Conservation (phyloP, 1,139 yeast species). For the Blastobotrys arbuscula region DNA sequence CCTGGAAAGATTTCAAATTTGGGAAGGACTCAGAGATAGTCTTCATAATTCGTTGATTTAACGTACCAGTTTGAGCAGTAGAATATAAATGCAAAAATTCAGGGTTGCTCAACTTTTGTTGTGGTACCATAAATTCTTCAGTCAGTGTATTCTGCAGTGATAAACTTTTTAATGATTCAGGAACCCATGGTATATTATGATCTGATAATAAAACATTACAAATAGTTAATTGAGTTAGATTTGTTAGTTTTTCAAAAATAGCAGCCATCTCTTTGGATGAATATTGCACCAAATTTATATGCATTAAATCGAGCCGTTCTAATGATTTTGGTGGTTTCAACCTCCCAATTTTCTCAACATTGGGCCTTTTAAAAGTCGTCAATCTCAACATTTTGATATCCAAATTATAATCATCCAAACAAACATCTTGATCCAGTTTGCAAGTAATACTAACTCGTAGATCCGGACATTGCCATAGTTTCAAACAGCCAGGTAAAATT, state of each 20-base stretch:
- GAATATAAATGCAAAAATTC: conserved; percentile 8
- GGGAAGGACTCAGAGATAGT: conserved; percentile 4
- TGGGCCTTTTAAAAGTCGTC: not conserved
- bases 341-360: not conserved
- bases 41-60: not conserved
- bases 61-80: not conserved
- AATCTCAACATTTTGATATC: not conserved
- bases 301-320: conserved; percentile 2
- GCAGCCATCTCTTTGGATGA: not conserved
- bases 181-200: conserved; percentile 1
- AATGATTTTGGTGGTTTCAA: not conserved
- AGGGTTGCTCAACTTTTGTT: not conserved
- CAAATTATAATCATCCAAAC: not conserved
- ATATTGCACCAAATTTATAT: not conserved
- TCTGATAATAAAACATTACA: not conserved
- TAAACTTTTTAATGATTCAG: not conserved
- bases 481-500: not conserved
- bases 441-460: not conserved
- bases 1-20: not conserved
- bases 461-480: not conserved
- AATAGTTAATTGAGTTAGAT: not conserved
- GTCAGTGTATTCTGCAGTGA: conserved; percentile 6
- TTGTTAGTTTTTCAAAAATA: not conserved
- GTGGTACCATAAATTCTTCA: conserved; percentile 1
- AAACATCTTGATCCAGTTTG: not conserved